A percentile compares a stretch with the other conserved stretches of the same genome.
phyloP scores from a whole-genome alignment of 1,284 basidiomycete genomes.

The Blastosporella zonata region DNA sequence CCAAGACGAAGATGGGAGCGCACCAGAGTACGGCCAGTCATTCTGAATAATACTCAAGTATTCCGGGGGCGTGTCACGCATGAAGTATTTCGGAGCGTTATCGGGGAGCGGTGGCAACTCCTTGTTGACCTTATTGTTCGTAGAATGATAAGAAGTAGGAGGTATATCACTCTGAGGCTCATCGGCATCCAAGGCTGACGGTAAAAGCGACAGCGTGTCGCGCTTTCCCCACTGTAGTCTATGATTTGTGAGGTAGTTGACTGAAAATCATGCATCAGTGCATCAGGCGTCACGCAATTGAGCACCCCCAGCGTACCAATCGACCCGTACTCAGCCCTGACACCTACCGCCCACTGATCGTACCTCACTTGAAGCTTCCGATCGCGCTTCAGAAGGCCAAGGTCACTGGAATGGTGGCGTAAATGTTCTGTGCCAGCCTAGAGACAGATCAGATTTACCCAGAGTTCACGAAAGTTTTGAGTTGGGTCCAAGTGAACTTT shows the following conservation, averaged over 20 bases:
- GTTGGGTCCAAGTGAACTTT: slow-evolving; percentile 70
- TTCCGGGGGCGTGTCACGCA: slow-evolving; percentile 51
- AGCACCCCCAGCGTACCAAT: slow-evolving; percentile 42
- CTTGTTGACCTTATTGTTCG: slow-evolving; percentile 13
- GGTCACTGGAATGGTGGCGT: slow-evolving; percentile 49
- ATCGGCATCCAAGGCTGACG: slow-evolving; percentile 41
- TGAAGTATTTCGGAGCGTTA: slow-evolving; percentile 56
- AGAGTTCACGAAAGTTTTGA: slow-evolving; percentile 74
- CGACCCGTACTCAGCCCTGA: slow-evolving; percentile 62
- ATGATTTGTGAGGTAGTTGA: slow-evolving; percentile 60
- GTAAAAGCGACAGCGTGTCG: slow-evolving; percentile 56
- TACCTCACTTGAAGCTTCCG: slow-evolving; percentile 65
- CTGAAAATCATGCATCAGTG: slow-evolving; percentile 33
- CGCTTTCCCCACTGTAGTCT: slow-evolving; percentile 73
- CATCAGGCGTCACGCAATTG: background rate
- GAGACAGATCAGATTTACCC: slow-evolving; percentile 43
- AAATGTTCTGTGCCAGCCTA: background rate
- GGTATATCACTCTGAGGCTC: slow-evolving; percentile 5
- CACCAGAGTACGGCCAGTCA: slow-evolving; percentile 83
- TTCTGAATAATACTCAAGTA: slow-evolving; percentile 73
- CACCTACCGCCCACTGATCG: slow-evolving; percentile 51
- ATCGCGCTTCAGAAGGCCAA: slow-evolving; percentile 75
- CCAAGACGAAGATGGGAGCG: slow-evolving; percentile 2
- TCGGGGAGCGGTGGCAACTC: slow-evolving; percentile 22
- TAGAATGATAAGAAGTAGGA: slow-evolving; percentile 9